A percentile compares a stretch with the other conserved stretches of the same genome.
These are phyloP conservation scores for Ettlia oleoabundans DNA, from an alignment of 139 green algal species.

Conservation along the genomic window DNA sequence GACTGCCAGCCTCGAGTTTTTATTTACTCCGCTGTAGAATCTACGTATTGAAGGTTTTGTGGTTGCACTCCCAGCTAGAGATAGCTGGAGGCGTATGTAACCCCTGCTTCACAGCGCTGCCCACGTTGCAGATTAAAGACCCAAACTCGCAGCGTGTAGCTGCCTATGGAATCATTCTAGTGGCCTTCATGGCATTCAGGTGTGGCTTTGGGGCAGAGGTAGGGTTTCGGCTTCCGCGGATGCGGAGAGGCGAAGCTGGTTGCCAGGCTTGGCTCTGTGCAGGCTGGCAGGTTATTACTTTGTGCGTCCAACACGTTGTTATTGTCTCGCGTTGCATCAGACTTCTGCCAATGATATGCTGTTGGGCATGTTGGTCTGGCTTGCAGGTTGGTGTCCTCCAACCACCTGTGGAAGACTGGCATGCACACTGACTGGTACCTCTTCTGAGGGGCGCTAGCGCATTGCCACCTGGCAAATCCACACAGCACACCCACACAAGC, in stretches of 20 bases:
- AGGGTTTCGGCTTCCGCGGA: neutral
- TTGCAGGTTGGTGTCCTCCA: slow-evolving; percentile 9
- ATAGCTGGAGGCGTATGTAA: no score
- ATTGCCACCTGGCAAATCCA: neutral
- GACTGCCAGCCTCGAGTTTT: no score
- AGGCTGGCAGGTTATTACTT: neutral
- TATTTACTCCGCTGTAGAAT: no score
- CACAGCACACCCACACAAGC: neutral
- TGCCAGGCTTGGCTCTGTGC: neutral
- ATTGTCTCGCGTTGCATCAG: neutral
- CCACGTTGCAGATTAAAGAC: slow-evolving; percentile 10
- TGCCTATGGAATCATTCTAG: slow-evolving; percentile 1
- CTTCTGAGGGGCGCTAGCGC: neutral
- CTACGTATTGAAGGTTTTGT: no score
- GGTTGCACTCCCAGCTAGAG: no score
- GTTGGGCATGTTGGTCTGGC: neutral
- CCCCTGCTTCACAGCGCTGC: no score
- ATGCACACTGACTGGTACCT: slow-evolving; percentile 21
- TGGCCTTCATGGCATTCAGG: slow-evolving; percentile 16
- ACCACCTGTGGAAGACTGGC: slow-evolving; percentile 41
- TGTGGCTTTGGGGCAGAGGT: neutral
- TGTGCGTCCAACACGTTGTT: no score
- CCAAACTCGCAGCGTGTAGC: neutral
- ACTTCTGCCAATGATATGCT: no score
- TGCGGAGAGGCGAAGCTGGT: neutral